These are phyloP conservation scores for Mitragyna speciosa DNA, from an alignment of 257 asterid genomes.

Conservation along the genomic window DNA sequence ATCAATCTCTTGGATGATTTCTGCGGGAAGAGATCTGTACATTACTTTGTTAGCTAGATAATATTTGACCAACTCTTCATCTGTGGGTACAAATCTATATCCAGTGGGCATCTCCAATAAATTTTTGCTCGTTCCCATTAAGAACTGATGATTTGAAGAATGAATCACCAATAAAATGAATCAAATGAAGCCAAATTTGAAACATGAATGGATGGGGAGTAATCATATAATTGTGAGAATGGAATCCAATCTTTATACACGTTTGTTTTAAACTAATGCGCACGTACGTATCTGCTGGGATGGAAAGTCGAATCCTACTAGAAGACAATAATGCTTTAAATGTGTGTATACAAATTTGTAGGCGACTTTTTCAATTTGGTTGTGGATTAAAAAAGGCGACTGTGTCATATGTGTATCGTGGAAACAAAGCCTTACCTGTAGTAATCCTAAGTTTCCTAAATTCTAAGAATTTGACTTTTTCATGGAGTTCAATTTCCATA, in stretches of 20 bases:
- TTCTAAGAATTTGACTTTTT: neutral
- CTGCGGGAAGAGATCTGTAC: conserved; percentile 4
- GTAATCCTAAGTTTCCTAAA: neutral
- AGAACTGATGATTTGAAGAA: neutral
- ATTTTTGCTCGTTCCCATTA: neutral
- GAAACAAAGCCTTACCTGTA: neutral
- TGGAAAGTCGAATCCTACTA: neutral
- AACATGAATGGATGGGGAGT: neutral
- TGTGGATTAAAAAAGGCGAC: neutral
- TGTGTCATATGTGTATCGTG: no score
- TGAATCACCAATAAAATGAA: neutral
- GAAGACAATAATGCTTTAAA: neutral
- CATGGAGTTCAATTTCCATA: neutral
- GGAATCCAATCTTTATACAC: neutral
- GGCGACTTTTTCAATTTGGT: conserved; percentile 2
- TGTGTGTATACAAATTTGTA: neutral
- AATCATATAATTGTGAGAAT: neutral
- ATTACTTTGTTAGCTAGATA: conserved; percentile 26
- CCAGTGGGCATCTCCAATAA: conserved; percentile 23
- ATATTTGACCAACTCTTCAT: conserved; percentile 25
- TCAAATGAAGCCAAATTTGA: neutral
- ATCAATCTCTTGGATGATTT: conserved; percentile 16
- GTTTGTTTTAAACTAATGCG: neutral
- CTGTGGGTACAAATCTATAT: conserved; percentile 33
- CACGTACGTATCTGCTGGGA: neutral